These are phyloP conservation scores for Magnolia officinalis DNA, from an alignment of 164 flowering plant species.

Conservation along the genomic window DNA sequence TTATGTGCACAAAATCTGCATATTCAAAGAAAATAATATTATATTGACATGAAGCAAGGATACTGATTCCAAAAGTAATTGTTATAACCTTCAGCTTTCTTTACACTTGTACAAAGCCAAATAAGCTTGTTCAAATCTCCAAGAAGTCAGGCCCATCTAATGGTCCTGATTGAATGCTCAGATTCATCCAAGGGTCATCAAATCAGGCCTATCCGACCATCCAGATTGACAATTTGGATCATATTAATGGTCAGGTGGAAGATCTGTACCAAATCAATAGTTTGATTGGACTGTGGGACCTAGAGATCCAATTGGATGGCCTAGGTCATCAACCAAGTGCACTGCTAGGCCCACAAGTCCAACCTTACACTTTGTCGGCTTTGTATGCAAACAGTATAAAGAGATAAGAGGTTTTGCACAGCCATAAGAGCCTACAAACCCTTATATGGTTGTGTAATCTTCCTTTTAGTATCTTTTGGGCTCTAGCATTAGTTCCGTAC, in stretches of 20 bases:
- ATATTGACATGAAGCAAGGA: not conserved
- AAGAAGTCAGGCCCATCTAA: not conserved
- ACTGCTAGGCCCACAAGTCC: not conserved
- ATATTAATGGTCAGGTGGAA: not conserved
- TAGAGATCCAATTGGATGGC: not conserved
- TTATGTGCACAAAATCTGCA: conserved; percentile 68
- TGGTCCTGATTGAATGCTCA: not conserved
- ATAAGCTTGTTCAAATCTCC: not conserved
- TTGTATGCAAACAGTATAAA: not conserved
- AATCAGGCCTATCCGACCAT: not conserved
- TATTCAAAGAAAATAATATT: not conserved
- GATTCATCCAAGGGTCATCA: not conserved
- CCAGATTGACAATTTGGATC: not conserved
- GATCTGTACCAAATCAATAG: not conserved
- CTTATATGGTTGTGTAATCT: too few relatives aligned
- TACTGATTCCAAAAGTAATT: too few relatives aligned
- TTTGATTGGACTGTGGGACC: not conserved
- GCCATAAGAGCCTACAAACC: not conserved
- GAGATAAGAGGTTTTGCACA: not conserved
- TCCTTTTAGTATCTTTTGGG: too few relatives aligned
- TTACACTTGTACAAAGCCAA: not conserved
- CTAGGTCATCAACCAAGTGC: not conserved
- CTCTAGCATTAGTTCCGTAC: too few relatives aligned
- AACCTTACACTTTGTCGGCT: not conserved
- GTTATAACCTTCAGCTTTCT: not conserved